These are phyloP conservation scores for Pseudonectria buxi DNA, from an alignment of 2,329 filamentous ascomycete genomes.

Conservation along the genomic window DNA sequence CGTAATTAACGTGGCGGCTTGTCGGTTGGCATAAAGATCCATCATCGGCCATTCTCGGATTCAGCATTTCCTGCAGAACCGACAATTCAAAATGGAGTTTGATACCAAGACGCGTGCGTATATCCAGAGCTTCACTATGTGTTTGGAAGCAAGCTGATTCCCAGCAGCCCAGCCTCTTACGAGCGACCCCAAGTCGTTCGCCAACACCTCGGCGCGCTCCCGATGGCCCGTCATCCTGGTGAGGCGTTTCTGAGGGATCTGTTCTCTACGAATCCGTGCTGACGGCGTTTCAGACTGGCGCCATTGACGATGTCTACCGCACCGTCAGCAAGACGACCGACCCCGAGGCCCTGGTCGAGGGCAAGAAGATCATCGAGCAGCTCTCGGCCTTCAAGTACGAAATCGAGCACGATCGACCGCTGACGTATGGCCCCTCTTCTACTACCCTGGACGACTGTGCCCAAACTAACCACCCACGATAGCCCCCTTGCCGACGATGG, in stretches of 20 bases:
- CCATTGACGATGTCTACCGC: slow-evolving; percentile 90
- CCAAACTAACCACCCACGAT: slow-evolving; percentile 4
- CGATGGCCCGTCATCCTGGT: slow-evolving; percentile 94
- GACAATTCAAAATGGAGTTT: slow-evolving; percentile 53
- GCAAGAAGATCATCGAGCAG: slow-evolving; percentile 76
- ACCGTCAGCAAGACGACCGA: slow-evolving; percentile 54
- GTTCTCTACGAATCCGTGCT: background rate
- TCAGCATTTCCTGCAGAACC: background rate
- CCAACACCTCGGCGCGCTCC: slow-evolving; percentile 73
- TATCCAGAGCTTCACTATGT: background rate
- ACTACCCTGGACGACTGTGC: background rate
- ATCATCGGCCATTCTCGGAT: background rate
- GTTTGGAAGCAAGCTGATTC: slow-evolving; percentile 10
- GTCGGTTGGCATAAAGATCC: background rate
- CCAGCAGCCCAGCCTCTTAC: slow-evolving; percentile 68
- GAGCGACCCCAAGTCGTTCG: slow-evolving; percentile 79
- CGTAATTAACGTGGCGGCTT: slow-evolving; percentile 2
- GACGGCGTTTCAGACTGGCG: slow-evolving; percentile 59
- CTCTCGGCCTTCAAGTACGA: slow-evolving; percentile 88
- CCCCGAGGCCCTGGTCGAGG: slow-evolving; percentile 63
- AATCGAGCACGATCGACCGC: slow-evolving; percentile 75
- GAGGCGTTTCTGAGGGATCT: slow-evolving; percentile 21
- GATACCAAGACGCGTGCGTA: slow-evolving; percentile 66
- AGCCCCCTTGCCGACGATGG: slow-evolving; percentile 75
- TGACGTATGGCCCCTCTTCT: slow-evolving; percentile 54